Base-by-base conservation (phyloP, 805 yeast species). In the Lachancea lanzarotensis region DNA sequence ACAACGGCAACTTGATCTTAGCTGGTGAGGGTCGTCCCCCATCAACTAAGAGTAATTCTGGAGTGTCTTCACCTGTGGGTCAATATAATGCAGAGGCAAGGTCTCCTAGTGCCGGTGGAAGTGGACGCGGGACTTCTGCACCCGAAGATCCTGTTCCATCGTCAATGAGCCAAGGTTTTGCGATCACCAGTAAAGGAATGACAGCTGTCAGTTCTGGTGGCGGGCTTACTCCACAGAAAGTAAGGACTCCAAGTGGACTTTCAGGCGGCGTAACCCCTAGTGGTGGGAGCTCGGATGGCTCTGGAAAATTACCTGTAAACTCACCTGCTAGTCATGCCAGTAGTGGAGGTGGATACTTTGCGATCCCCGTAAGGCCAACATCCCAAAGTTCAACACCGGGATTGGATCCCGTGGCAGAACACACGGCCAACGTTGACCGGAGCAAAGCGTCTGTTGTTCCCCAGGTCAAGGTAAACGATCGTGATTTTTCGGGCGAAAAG, bases 341-440 rank as follows among this genome's bases (percentile, higher is more conserved):
- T 3, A 60, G 65, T 37, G 53, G 51, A 16, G 66, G 66, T 25
- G 69, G 67, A 1, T 65, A 65, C 39, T 65, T 65, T 48, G 65
- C 65, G 1, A 52, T 65, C 13, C 69, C 69, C 4, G 47, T 65
- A 2, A 45, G 46, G 5, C 45, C 45, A n/a, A 46, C 45, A 6
- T 54, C 59, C 8, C 57, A 52, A 38, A 46, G 44, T 9, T 51
- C 58, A 3, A 52, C 52, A 2, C 55, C 59, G 2, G 52, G 50
- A 18, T 18, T 31, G 15, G 38, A 40, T 16, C 43, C 43, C 4
- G 38, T 16, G 6, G 31, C 30, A 36, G 39, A 36, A 22, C 29
- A 33, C 38, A 15, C 37, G n/a, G 40, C 43, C 16, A 53, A 45
- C 16, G 18, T 40, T 30, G 49, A 13, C 11, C 31, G 25, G 22